These are phyloP conservation scores for Lolium rigidum DNA, from an alignment of 176 grass and related monocot species.

Conservation along the genomic window DNA sequence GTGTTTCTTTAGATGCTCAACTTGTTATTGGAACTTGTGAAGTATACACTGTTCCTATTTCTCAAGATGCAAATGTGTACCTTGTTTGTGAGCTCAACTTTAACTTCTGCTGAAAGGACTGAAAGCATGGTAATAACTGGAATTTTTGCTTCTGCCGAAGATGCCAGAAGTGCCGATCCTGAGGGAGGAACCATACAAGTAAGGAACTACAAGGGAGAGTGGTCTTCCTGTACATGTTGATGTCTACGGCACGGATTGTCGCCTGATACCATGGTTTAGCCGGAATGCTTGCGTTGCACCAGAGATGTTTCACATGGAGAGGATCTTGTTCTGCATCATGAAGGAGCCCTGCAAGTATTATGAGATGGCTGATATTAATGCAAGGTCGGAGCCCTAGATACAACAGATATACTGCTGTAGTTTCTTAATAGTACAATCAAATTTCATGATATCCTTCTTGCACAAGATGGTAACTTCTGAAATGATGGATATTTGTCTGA, in stretches of 20 bases:
- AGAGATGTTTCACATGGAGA: not conserved
- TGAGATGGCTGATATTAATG: slow-evolving; percentile 10
- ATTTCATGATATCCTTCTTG: not conserved
- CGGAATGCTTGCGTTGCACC: not conserved
- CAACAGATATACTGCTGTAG: not conserved
- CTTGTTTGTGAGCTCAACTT: not conserved
- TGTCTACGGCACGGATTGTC: not conserved
- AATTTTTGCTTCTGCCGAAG: not conserved
- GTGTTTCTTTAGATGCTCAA: slow-evolving; percentile 27
- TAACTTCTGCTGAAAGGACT: not conserved
- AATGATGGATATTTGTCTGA: not conserved
- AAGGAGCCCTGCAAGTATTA: not conserved
- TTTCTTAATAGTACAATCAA: not conserved
- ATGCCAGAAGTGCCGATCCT: not conserved
- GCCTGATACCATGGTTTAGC: slow-evolving; percentile 3
- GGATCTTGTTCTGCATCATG: not conserved
- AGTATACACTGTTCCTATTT: not conserved
- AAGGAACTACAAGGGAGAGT: not conserved
- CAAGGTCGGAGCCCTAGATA: not conserved
- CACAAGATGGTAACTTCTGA: slow-evolving; percentile 4
- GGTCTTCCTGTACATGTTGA: not conserved
- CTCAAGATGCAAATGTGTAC: slow-evolving; percentile 10
- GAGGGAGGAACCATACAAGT: not conserved
- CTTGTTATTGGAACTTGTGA: not conserved
- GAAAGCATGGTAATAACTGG: not conserved